Evolutionary conservation across 768 basidiomycete genomes (phyloP).

Genomic region (Boletus vermiculosoides): DNA sequence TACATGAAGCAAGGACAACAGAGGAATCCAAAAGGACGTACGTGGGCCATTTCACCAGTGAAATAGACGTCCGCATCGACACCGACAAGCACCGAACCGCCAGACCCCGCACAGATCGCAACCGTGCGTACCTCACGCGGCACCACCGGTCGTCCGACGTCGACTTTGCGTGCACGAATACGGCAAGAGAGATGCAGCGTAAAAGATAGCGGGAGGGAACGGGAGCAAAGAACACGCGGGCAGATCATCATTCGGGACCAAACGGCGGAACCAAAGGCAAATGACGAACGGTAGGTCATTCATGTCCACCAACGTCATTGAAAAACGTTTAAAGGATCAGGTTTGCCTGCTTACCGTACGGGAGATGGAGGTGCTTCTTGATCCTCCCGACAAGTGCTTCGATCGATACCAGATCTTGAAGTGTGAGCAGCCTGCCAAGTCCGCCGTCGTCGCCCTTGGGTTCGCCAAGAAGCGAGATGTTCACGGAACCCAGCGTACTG

Average conservation of each 20-base stretch:
- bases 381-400: slow-evolving; percentile 62
- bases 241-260: slow-evolving; percentile 20
- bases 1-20: background rate
- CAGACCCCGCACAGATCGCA: slow-evolving; percentile 91
- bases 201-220: slow-evolving; percentile 12
- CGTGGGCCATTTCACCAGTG: slow-evolving; percentile 93
- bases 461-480: slow-evolving; percentile 37
- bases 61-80: slow-evolving; percentile 82
- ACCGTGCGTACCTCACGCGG: slow-evolving; percentile 50
- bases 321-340: slow-evolving; percentile 7
- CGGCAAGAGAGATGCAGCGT: slow-evolving; percentile 8
- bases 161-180: slow-evolving; percentile 43
- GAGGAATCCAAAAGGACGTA: slow-evolving; percentile 38
- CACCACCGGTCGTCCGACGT: slow-evolving; percentile 56
- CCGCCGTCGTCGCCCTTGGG: slow-evolving; percentile 53
- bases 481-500: slow-evolving; percentile 27
- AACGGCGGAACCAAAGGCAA: background rate
- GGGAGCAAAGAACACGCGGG: slow-evolving; percentile 14
- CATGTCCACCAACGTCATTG: slow-evolving; percentile 10
- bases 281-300: background rate
- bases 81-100: slow-evolving; percentile 71
- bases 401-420: slow-evolving; percentile 57
- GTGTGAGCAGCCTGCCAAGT: slow-evolving; percentile 65
- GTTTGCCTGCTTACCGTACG: slow-evolving; percentile 47
- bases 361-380: slow-evolving; percentile 62